Evolutionary conservation across 805 yeast genomes (phyloP), one percentile per base, ranked within the genome.

Genomic region (Kluyveromyces aestuarii): DNA sequence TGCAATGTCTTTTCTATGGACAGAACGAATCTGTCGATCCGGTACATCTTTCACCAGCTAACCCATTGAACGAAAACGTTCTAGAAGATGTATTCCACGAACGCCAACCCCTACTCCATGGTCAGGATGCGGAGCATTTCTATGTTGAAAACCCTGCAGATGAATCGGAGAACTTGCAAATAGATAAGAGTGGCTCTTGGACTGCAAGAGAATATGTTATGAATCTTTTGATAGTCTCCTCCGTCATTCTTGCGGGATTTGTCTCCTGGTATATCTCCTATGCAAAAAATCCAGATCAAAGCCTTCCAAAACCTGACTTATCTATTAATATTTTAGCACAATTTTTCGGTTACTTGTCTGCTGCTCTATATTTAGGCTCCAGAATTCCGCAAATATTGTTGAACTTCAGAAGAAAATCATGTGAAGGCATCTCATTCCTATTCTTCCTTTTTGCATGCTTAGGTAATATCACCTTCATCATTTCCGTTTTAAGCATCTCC

Each of bases 361-460:
- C 95, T 8, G 62, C 71, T 1, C 70, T 86, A 39, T 86, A 86
- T 59, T 68, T 91, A 51, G 96, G 96, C 2, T 90, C 98, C 16
- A 74, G 99, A 57, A 68, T 93, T 27, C 99, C 99, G 1, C 99
- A 93, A 69, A 87, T 93, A 47, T 64, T 87, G 50, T 74, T 91
- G 52, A 93, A 93, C 68, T 87, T 75, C 61, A 74, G 82, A 63
- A 77, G 97, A 61, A 90, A 89, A 68, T 84, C 95, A 1, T 89
- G 96, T 63, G 98, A 93, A 52, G 98, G 98, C 21, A 86, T 91
- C 44, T 87, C 96, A 10, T 87, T 93, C 61, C 74, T 91, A 74
- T 91, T 93, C 68, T 91, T 91, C 69, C 70, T 93, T 19, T 91
- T 93, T 73, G 98, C 99, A 18, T 89, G 96, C 64, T 71, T 91